A percentile compares a stretch with the other conserved stretches of the same genome.
Evolutionary conservation across 139 green algal species (phyloP).

Genomic region (Auxenochlorella protothecoides): DNA sequence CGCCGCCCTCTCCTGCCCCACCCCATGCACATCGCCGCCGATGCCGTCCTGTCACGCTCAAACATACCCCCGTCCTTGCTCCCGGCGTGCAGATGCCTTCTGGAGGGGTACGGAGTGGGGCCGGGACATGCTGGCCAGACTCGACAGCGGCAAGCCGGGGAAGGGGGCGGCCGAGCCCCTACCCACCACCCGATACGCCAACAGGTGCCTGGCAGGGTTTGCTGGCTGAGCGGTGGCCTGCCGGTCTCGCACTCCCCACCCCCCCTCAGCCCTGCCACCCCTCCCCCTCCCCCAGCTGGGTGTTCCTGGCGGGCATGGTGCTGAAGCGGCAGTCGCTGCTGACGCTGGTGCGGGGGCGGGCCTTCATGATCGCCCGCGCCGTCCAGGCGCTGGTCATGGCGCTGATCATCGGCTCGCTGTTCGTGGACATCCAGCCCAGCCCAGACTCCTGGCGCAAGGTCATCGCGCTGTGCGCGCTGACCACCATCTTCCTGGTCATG

Average conservation of each 20-base stretch:
- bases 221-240: neutral
- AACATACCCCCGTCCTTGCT: too few relatives aligned
- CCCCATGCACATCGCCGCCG: too few relatives aligned
- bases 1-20: too few relatives aligned
- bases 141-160: slow-evolving; percentile 1
- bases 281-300: neutral
- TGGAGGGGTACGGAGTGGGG: slow-evolving; percentile 8
- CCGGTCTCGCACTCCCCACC: neutral
- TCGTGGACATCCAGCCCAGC: slow-evolving; percentile 2
- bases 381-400: slow-evolving; percentile 19
- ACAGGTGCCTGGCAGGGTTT: neutral
- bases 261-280: neutral
- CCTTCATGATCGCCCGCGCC: slow-evolving; percentile 2
- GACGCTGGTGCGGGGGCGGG: neutral
- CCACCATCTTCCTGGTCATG: slow-evolving; percentile 43
- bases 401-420: slow-evolving; percentile 22
- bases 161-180: neutral
- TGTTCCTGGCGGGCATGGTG: slow-evolving; percentile 1
- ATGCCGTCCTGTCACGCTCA: too few relatives aligned
- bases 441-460: slow-evolving; percentile 19
- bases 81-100: slow-evolving; percentile 2
- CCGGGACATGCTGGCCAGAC: neutral
- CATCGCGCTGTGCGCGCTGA: slow-evolving; percentile 40
- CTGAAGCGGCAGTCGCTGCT: slow-evolving; percentile 4
- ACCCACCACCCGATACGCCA: slow-evolving; percentile 2